Evolutionary conservation across 1,139 yeast species (phyloP).

Genomic region (Candida sanyaensis): DNA sequence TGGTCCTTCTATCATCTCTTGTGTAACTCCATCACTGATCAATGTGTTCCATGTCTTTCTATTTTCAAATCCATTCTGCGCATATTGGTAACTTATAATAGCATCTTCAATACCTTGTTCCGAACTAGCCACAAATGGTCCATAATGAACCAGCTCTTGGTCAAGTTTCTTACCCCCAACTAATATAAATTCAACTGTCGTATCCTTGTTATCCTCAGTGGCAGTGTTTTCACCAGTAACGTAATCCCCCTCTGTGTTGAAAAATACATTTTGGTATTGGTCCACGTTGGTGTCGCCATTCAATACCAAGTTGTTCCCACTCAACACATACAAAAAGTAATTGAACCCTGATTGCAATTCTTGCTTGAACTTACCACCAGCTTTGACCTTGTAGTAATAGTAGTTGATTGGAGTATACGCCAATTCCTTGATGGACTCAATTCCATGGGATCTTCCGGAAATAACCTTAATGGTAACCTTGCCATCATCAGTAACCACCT

Average conservation of each 20-base stretch:
- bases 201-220: slow-evolving; percentile 23
- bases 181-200: slow-evolving; percentile 57
- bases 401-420: slow-evolving; percentile 86
- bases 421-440: slow-evolving; percentile 69
- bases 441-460: slow-evolving; percentile 77
- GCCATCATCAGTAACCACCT: slow-evolving; percentile 62
- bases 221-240: slow-evolving; percentile 53
- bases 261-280: slow-evolving; percentile 57
- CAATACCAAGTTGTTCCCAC: slow-evolving; percentile 56
- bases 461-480: slow-evolving; percentile 71
- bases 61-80: slow-evolving; percentile 73
- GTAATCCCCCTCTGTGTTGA: slow-evolving; percentile 63
- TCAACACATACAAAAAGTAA: slow-evolving; percentile 68
- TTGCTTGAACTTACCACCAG: slow-evolving; percentile 70
- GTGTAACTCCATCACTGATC: slow-evolving; percentile 62
- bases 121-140: slow-evolving; percentile 84
- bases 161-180: slow-evolving; percentile 78
- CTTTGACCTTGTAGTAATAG: slow-evolving; percentile 65
- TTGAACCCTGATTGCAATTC: slow-evolving; percentile 66
- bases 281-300: slow-evolving; percentile 43
- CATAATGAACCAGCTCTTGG: slow-evolving; percentile 83
- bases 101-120: slow-evolving; percentile 66
- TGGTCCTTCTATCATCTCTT: slow-evolving; percentile 45
- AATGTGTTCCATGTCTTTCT: slow-evolving; percentile 68
- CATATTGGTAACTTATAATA: slow-evolving; percentile 67